These are phyloP conservation scores for Lojkania enalia DNA, from an alignment of 2,329 filamentous ascomycete species.

Conservation along the genomic window DNA sequence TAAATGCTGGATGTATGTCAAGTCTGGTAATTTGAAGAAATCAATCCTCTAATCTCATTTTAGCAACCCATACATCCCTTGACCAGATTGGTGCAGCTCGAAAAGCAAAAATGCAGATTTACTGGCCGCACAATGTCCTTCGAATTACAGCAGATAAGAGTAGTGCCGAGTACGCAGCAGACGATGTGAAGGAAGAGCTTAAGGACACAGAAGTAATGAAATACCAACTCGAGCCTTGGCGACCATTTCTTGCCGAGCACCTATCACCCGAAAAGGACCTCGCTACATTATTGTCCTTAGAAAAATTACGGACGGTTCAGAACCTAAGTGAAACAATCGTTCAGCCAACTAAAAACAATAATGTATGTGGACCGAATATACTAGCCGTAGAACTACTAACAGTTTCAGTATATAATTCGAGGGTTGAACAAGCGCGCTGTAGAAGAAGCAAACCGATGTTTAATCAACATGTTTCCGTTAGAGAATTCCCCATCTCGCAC, in stretches of 20 bases:
- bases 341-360: slow-evolving; percentile 15
- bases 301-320: slow-evolving; percentile 22
- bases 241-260: slow-evolving; percentile 15
- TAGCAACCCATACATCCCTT: slow-evolving; percentile 26
- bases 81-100: slow-evolving; percentile 32
- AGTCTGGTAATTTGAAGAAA: not conserved
- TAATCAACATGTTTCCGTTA: slow-evolving; percentile 33
- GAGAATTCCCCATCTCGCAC: slow-evolving; percentile 15
- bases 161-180: slow-evolving; percentile 40
- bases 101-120: slow-evolving; percentile 36
- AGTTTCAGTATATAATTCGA: slow-evolving; percentile 30
- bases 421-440: slow-evolving; percentile 26
- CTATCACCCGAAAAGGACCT: slow-evolving; percentile 9
- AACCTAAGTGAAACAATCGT: slow-evolving; percentile 31
- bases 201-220: slow-evolving; percentile 16
- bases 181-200: slow-evolving; percentile 37
- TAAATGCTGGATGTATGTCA: slow-evolving; percentile 31
- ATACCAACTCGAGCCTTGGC: slow-evolving; percentile 30
- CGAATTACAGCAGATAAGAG: slow-evolving; percentile 44
- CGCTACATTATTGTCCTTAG: slow-evolving; percentile 16
- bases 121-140: slow-evolving; percentile 28
- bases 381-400: slow-evolving; percentile 11
- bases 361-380: slow-evolving; percentile 17
- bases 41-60: no score
- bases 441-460: slow-evolving; percentile 32